A percentile compares a stretch with the other conserved stretches of the same genome.
These are phyloP conservation scores for Blastobotrys mokoenaii DNA, from an alignment of 805 yeast genomes.

Conservation along the genomic window DNA sequence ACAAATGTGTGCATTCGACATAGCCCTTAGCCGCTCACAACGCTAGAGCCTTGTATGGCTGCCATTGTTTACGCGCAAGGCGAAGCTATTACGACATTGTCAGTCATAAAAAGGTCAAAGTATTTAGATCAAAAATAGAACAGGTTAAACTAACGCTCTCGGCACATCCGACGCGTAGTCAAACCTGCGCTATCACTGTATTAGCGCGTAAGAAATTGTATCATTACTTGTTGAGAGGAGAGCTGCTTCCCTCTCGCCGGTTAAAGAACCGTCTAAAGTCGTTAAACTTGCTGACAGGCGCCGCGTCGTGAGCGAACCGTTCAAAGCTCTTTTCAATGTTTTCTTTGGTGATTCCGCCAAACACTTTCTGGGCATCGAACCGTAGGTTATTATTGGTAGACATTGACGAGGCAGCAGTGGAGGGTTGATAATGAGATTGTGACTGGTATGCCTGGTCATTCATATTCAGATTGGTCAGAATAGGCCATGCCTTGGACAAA, in stretches of 20 bases:
- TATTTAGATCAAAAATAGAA: too few relatives aligned
- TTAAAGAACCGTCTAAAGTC: slow-evolving; percentile 53
- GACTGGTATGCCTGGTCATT: not conserved
- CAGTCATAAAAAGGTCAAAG: too few relatives aligned
- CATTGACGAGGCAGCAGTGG: slow-evolving; percentile 1
- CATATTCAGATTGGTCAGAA: slow-evolving; percentile 13
- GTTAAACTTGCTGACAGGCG: slow-evolving; percentile 52
- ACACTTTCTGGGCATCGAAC: slow-evolving; percentile 7
- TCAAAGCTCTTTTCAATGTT: slow-evolving; percentile 20
- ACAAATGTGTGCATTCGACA: too few relatives aligned
- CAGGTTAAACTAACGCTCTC: too few relatives aligned
- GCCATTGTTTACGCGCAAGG: too few relatives aligned
- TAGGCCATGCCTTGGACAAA: slow-evolving; percentile 23
- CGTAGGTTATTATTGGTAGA: not conserved
- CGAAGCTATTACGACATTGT: too few relatives aligned
- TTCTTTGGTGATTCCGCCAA: slow-evolving; percentile 7
- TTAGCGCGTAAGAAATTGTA: too few relatives aligned
- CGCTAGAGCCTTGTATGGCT: too few relatives aligned
- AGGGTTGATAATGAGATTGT: not conserved
- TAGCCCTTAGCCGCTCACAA: too few relatives aligned
- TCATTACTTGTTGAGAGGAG: too few relatives aligned
- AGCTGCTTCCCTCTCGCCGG: slow-evolving; percentile 29
- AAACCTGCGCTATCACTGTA: too few relatives aligned
- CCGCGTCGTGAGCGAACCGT: slow-evolving; percentile 38
- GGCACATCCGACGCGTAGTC: too few relatives aligned